Evolutionary conservation across 139 green algal species (phyloP).

Genomic region (Micromonas pusilla): DNA sequence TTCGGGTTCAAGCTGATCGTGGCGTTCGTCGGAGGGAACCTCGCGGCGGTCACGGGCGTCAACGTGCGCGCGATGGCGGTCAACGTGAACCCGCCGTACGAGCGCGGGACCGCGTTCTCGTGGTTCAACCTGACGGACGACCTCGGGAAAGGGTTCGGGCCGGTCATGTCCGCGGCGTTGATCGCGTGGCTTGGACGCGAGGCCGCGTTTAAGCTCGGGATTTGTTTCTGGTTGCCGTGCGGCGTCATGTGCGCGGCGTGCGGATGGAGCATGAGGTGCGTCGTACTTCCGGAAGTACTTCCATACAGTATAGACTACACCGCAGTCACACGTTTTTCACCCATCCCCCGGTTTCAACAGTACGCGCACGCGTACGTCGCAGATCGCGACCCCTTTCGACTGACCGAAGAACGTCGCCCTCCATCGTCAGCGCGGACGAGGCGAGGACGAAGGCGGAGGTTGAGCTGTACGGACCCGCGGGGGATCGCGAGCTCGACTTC

Average conservation of each 20-base stretch:
- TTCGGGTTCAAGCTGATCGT: background rate
- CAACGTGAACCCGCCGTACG: slow-evolving; percentile 24
- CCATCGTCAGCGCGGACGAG: too few relatives aligned
- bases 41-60: background rate
- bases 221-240: slow-evolving; percentile 15
- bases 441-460: too few relatives aligned
- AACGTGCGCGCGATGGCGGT: slow-evolving; percentile 24
- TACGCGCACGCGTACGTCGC: too few relatives aligned
- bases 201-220: slow-evolving; percentile 15
- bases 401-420: too few relatives aligned
- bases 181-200: slow-evolving; percentile 11
- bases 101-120: slow-evolving; percentile 23
- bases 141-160: slow-evolving; percentile 27
- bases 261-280: background rate
- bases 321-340: too few relatives aligned
- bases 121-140: slow-evolving; percentile 26
- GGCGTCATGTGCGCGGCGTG: background rate
- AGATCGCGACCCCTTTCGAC: too few relatives aligned
- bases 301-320: too few relatives aligned
- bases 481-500: too few relatives aligned
- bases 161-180: background rate
- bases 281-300: too few relatives aligned
- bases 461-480: too few relatives aligned
- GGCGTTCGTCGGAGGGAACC: background rate
- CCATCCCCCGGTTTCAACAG: too few relatives aligned